phyloP scores from a whole-genome alignment of 257 asterid genomes.

The Handroanthus guayacan region DNA sequence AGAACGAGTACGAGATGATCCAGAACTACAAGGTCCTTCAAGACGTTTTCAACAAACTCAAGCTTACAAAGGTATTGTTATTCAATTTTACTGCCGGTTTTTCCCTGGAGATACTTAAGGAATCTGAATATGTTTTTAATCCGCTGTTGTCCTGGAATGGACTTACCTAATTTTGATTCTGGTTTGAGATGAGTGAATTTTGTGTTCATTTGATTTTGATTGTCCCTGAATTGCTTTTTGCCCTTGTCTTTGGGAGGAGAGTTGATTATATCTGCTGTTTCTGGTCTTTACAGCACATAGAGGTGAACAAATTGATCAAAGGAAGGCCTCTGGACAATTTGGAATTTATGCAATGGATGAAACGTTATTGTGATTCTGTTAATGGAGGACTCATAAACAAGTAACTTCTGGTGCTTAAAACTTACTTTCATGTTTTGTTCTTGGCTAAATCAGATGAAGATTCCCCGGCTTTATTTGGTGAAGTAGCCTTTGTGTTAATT shows the following conservation, averaged over 20 bases:
- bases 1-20: conserved; percentile 87
- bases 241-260: neutral
- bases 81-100: neutral
- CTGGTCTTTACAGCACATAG: conserved; percentile 60
- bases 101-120: neutral
- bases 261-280: neutral
- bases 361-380: conserved; percentile 73
- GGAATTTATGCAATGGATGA: conserved; percentile 98
- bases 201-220: neutral
- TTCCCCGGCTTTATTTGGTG: conserved; percentile 4
- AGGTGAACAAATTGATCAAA: conserved; percentile 86
- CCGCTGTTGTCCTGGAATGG: neutral
- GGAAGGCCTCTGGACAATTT: conserved; percentile 90
- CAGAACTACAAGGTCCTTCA: conserved; percentile 94
- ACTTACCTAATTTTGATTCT: neutral
- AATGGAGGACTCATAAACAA: conserved; percentile 61
- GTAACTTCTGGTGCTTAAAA: conserved; percentile 39
- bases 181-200: conserved; percentile 2
- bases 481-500: neutral
- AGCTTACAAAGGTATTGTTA: conserved; percentile 71
- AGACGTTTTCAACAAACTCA: conserved; percentile 86
- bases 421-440: neutral
- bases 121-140: neutral
- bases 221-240: neutral
- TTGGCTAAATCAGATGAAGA: neutral